Evolutionary conservation across 164 flowering plant species (phyloP), one percentile per base, ranked within the genome.

Genomic region (Nelumbo lutea): DNA sequence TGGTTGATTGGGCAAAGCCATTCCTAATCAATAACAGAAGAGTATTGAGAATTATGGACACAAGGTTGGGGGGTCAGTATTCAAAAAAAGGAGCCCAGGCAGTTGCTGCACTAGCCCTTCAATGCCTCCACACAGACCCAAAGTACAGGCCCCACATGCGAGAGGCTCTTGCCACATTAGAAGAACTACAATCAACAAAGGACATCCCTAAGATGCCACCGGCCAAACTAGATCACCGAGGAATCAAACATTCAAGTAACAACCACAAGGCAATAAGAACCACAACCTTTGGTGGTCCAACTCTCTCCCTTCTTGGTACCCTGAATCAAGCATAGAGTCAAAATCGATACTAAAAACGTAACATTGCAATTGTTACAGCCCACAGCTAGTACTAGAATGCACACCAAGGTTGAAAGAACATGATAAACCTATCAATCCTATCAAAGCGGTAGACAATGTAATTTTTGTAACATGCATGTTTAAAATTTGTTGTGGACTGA

Each of bases 1-100:
- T 92, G 42, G 93, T 89, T 44, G 93, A 92, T 41, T 92, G 97
- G 97, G 91, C 92, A 57, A 86, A 75, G 66, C 96, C 96, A n/a
- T 88, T 87, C 67, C 70, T 92, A 40, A 75, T 65, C 8, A 91
- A 88, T 52, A 79, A 59, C 62, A 80, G 84, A 75, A 82, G 81
- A 72, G 81, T 90, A 9, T 60, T 87, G 63, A 83, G 97, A 75
- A 82, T 92, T 41, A 92, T 92, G 94, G 97, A 92, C 78, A 84
- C 92, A 59, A 81, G 88, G 70, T 67, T 92, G 71, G 90, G 90
- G 0, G 97, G 97, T 40, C 96, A 87, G 69, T 92, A 92, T 77
- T 75, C 94, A 1, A 90, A 87, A 78, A 90, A 86, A 77, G 91
- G 63, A 47, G 97, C 90, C 3, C 88, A 85, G 47, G 78, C 85